Conservation (phyloP, 352 stramenopile species). For the Phytophthora sansomeana region DNA sequence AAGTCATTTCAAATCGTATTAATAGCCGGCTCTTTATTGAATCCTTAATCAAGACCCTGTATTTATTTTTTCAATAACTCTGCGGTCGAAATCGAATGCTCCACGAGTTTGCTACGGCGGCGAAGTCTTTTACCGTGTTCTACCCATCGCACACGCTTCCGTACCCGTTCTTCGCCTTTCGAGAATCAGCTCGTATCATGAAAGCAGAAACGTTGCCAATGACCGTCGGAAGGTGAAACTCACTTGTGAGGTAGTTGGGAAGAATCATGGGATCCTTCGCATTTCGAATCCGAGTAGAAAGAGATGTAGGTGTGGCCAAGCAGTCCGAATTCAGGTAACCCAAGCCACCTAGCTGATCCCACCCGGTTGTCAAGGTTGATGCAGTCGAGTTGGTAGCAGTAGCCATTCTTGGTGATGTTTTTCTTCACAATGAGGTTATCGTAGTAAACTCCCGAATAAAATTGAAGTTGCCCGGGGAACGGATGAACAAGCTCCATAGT, state of each 20-base stretch:
- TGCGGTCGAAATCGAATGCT: background rate
- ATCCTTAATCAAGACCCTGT: too few species aligned
- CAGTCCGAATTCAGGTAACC: background rate
- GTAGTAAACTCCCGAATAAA: background rate
- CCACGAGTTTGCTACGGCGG: background rate
- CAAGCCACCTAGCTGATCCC: slow-evolving; percentile 11
- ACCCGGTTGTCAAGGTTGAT: slow-evolving; percentile 21
- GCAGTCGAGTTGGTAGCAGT: slow-evolving; percentile 32
- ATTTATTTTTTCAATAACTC: too few species aligned
- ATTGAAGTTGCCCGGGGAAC: background rate
- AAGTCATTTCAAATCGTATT: too few species aligned
- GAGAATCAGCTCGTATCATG: background rate
- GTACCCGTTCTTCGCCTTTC: background rate
- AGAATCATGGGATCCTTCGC: background rate
- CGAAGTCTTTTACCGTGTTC: background rate
- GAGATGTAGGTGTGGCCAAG: slow-evolving; percentile 11
- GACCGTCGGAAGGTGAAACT: background rate
- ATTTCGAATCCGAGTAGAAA: slow-evolving; percentile 18
- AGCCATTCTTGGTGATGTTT: background rate
- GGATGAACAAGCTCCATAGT: background rate
- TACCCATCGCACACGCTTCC: background rate
- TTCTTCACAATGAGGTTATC: background rate
- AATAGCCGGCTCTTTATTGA: too few species aligned
- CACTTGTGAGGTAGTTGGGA: background rate
- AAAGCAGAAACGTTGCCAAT: background rate